phyloP scores from a whole-genome alignment of 2,329 filamentous ascomycete species.

The Fulvia fulva region DNA sequence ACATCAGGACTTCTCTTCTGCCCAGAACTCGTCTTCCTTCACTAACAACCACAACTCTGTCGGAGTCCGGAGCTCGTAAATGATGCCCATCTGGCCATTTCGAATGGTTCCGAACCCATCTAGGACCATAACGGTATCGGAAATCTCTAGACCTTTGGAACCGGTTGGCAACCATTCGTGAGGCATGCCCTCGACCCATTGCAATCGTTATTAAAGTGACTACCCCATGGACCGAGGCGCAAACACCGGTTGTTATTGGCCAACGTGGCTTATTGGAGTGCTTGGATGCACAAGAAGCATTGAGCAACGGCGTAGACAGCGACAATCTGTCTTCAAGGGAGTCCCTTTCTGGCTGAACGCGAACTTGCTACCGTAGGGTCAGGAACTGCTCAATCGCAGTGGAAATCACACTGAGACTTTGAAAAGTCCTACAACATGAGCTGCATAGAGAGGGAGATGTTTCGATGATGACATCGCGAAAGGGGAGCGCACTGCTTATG shows the following conservation, averaged over 20 bases:
- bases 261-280: too few species aligned
- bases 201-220: too few species aligned
- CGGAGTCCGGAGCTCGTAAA: not conserved
- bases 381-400: not conserved
- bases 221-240: too few species aligned
- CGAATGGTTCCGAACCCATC: not conserved
- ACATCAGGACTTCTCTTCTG: not conserved
- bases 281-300: too few species aligned
- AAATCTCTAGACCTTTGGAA: too few species aligned
- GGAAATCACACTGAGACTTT: not conserved
- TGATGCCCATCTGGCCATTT: not conserved
- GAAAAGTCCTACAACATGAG: not conserved
- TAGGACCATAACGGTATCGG: not conserved
- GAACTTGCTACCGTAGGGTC: not conserved
- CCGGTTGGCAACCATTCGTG: too few species aligned
- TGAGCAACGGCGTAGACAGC: too few species aligned
- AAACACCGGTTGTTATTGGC: too few species aligned
- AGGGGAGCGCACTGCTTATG: not conserved
- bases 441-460: not conserved
- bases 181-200: too few species aligned
- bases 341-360: too few species aligned
- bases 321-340: too few species aligned
- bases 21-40: not conserved
- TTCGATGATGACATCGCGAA: not conserved
- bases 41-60: not conserved